Evolutionary conservation across 2,329 filamentous ascomycete genomes (phyloP), one percentile per base, ranked within the genome.

Genomic region (Aspergillus sp.): DNA sequence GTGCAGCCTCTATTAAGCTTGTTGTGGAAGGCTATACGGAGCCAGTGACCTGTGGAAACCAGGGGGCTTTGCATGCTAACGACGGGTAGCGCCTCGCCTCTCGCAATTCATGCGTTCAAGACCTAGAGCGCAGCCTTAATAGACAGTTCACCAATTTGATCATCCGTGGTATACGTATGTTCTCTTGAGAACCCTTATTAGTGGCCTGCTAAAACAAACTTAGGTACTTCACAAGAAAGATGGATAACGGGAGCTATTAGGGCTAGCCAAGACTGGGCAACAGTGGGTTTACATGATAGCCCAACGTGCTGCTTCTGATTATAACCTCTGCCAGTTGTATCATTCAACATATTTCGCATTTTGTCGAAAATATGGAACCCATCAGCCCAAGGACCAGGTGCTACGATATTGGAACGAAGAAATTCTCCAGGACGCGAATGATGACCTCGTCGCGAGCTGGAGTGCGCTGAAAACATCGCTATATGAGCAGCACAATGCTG

Each of bases 381-480:
- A 68, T 46, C 3, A 22, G 11, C 55, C 62, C 15, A 3, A 4
- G 1, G 13, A 13, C 5, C 22, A 5, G 3, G 23, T 11, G 0
- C 17, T 41, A 38, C 61, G 60, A 22, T 66, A 57, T 49, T 68
- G 66, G 66, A 68, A 68, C 25, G 41, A 63, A 6, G 64, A 66
- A 23, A 41, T 68, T 25, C 59, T 66, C 19, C 31, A 50, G 17
- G 31, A 41, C 9, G 45, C 31, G 15, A 50, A 9, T 3, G 46
- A 46, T 25, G 30, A 55, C n/a, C 58, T 60, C 15, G 15, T 19
- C 8, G 8, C 22, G 15, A 11, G 34, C 5, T 56, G 58, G 58
- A 46, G 25, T 15, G 34, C 52, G 3, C 30, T 60, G n/a, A 17
- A 55, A n/a, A 23, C 41, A 25, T 45, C 19, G 46, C 25, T 60